Evolutionary conservation across 2,329 filamentous ascomycete genomes (phyloP), one percentile per base, ranked within the genome.

Genomic region (Aspergillus oerlinghausenensis): DNA sequence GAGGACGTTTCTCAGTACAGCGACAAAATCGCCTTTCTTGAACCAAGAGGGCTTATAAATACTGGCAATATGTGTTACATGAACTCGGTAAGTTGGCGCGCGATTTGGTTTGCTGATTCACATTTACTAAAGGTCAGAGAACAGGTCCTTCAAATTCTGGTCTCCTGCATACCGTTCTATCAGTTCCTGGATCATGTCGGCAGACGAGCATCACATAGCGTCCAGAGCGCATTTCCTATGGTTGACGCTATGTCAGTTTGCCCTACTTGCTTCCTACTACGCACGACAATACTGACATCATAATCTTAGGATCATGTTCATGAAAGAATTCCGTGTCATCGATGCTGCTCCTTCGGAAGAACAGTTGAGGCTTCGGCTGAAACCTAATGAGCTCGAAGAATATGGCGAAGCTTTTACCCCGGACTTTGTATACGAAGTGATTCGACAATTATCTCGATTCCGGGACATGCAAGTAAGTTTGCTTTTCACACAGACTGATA

Each of bases 41-140:
- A 97, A 75, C 94, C 94, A 51, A 85, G 93, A 63, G 94, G 94
- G 50, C 83, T 99, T 69, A 89, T 96, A 64, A 99, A 99, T 76
- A 95, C 93, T 43, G 94, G 94, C 51, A 97, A 99, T 71, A 95
- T 97, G 90, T 99, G 94, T 76, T 99, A 99, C 77, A 97, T 99
- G 94, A 99, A 97, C 79, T 97, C 94, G 61, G 93, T 96, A 82
- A 77, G 90, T 78, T 47, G 25, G n/a, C 14, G 40, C 42, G 17
- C 50, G 42, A 52, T 21, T 29, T 21, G 25, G n/a, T 32, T 23
- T 23, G 10, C 54, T 64, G 57, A 75, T 82, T 68, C 82, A 64
- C 29, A 40, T 7, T 7, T 43, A 45, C 7, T 4, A 19, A 21
- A 42, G 11, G 26, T 23, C 4, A 28, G 25, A 28, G 17, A 40